phyloP scores from a whole-genome alignment of 768 basidiomycete genomes.

The Termitomyces sp. region DNA sequence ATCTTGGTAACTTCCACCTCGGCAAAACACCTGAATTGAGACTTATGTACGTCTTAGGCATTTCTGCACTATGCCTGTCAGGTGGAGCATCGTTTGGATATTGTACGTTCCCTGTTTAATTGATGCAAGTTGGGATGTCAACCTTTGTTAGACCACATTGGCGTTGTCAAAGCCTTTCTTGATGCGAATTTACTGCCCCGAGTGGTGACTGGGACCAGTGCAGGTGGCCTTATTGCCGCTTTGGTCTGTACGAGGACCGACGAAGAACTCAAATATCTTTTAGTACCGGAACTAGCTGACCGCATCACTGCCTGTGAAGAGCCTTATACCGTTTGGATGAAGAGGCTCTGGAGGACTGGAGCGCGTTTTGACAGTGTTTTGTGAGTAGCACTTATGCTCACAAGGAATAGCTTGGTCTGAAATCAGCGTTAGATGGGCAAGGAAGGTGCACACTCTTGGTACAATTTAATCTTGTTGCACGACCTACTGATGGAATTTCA shows the following conservation, averaged over 20 bases:
- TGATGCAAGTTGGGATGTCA: background rate
- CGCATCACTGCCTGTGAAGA: conserved; percentile 84
- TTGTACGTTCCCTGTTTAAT: conserved; percentile 46
- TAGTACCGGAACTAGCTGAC: conserved; percentile 82
- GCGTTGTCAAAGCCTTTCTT: conserved; percentile 89
- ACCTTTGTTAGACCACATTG: conserved; percentile 67
- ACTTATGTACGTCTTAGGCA: conserved; percentile 30
- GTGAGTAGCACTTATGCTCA: conserved; percentile 21
- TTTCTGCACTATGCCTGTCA: conserved; percentile 90
- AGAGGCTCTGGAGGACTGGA: conserved; percentile 78
- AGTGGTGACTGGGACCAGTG: conserved; percentile 93
- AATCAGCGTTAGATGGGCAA: conserved; percentile 61
- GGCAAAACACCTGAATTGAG: background rate
- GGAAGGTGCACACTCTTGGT: conserved; percentile 56
- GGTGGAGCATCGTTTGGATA: conserved; percentile 96
- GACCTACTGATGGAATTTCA: conserved; percentile 21
- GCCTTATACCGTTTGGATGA: conserved; percentile 62
- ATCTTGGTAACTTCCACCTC: conserved; percentile 52
- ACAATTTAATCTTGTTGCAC: background rate
- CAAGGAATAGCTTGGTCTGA: conserved; percentile 1
- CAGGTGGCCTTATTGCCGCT: conserved; percentile 78
- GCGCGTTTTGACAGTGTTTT: conserved; percentile 89
- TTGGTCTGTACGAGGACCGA: conserved; percentile 87
- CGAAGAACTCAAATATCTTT: conserved; percentile 72
- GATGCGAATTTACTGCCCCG: conserved; percentile 84